These are phyloP conservation scores for Acer yangbiense DNA, from an alignment of 345 rosid genomes.

Conservation along the genomic window DNA sequence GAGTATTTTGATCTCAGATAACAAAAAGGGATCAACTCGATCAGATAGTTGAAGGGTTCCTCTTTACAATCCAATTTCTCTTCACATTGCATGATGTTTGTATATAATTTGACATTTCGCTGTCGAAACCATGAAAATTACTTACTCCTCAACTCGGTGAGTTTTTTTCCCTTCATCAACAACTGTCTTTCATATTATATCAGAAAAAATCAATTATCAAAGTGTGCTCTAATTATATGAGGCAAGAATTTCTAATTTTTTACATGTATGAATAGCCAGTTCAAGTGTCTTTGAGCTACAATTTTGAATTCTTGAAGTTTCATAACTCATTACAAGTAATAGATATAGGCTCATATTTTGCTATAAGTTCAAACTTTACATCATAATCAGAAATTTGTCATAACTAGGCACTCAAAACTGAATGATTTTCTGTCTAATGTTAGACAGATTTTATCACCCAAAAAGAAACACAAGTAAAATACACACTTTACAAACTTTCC, in stretches of 20 bases:
- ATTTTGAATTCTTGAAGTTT: no score
- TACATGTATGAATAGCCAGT: background rate
- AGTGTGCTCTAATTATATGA: background rate
- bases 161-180: background rate
- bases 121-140: background rate
- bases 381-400: background rate
- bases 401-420: conserved; percentile 9
- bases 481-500: conserved; percentile 19
- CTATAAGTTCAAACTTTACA: background rate
- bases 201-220: background rate
- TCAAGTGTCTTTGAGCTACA: background rate
- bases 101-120: background rate
- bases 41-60: background rate
- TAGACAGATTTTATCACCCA: background rate
- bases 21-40: no score
- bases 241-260: background rate
- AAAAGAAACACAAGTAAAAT: background rate
- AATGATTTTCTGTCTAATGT: background rate
- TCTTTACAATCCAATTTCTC: conserved; percentile 13
- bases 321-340: no score
- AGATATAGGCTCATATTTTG: background rate
- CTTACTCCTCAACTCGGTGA: background rate
- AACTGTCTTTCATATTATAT: background rate
- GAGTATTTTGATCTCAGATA: background rate
- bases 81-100: background rate